Evolutionary conservation across 2,329 filamentous ascomycete species (phyloP).

Genomic region (Penicillium brevicompactum): DNA sequence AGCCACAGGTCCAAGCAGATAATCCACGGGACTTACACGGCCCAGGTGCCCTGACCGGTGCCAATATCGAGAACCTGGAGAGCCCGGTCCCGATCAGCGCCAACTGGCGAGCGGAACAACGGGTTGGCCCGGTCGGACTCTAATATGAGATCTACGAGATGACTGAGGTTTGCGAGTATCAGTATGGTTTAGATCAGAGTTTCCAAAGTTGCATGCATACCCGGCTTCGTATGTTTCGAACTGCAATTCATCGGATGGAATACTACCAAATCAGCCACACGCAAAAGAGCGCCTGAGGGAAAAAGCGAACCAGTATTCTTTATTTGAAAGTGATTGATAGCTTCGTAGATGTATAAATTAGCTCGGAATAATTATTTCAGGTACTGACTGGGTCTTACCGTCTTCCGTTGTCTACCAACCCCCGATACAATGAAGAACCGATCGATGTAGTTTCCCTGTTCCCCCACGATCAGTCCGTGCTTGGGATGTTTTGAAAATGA

Average conservation of each 20-base stretch:
- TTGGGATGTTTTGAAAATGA: neutral
- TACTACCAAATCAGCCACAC: neutral
- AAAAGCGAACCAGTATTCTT: constrained; percentile 5
- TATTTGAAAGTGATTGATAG: constrained; percentile 7
- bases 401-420: constrained; percentile 6
- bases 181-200: neutral
- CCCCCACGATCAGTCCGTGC: neutral
- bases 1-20: neutral
- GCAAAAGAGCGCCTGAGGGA: too few relatives aligned
- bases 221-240: constrained; percentile 11
- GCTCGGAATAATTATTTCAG: neutral
- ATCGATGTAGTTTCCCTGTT: constrained; percentile 7
- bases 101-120: constrained; percentile 13
- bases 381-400: neutral
- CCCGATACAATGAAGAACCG: constrained; percentile 8
- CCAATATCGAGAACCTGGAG: constrained; percentile 18
- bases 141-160: constrained; percentile 18
- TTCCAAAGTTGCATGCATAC: neutral
- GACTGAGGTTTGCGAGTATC: neutral
- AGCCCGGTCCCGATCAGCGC: neutral
- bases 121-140: constrained; percentile 13
- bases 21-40: constrained; percentile 15
- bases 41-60: constrained; percentile 20
- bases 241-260: constrained; percentile 9
- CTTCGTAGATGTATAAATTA: neutral